Evolutionary conservation across 1,284 basidiomycete species (phyloP).

Genomic region (Melampsora larici-populina): DNA sequence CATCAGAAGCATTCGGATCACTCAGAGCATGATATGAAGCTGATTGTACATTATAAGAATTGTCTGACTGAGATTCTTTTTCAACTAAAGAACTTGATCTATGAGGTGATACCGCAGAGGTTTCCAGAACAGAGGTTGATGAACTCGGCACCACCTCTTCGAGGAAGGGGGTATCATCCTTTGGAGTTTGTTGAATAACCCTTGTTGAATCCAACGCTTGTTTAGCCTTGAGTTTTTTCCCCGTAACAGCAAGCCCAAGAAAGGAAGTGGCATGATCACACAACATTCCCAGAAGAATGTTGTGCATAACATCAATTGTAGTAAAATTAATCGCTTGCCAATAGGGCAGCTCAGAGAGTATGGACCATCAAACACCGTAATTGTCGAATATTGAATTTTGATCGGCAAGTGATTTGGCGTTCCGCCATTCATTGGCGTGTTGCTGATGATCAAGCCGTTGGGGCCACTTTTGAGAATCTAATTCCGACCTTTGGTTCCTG

Average conservation of each 20-base stretch:
- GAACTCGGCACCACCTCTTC: too few relatives aligned
- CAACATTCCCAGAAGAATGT: slow-evolving; percentile 15
- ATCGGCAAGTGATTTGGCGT: not conserved
- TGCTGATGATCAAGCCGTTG: not conserved
- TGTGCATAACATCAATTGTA: slow-evolving; percentile 18
- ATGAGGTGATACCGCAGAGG: too few relatives aligned
- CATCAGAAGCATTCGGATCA: too few relatives aligned
- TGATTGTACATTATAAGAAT: too few relatives aligned
- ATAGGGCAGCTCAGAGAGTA: slow-evolving; percentile 15
- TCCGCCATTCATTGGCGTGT: not conserved
- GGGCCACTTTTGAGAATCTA: not conserved
- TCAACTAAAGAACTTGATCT: too few relatives aligned
- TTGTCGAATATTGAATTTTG: slow-evolving; percentile 11
- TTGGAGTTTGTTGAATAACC: too few relatives aligned
- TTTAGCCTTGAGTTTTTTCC: slow-evolving; percentile 1
- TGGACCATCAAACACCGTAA: slow-evolving; percentile 5
- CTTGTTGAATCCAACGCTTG: too few relatives aligned
- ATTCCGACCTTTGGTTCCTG: not conserved
- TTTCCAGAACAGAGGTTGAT: too few relatives aligned
- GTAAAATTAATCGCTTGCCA: slow-evolving; percentile 14
- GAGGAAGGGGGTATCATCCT: too few relatives aligned
- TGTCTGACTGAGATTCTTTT: too few relatives aligned
- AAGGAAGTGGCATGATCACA: slow-evolving; percentile 10
- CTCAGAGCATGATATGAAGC: too few relatives aligned
- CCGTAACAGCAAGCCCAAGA: slow-evolving; percentile 9